phyloP scores from a whole-genome alignment of 108 stramenopile genomes.

The Tribonema minus region DNA sequence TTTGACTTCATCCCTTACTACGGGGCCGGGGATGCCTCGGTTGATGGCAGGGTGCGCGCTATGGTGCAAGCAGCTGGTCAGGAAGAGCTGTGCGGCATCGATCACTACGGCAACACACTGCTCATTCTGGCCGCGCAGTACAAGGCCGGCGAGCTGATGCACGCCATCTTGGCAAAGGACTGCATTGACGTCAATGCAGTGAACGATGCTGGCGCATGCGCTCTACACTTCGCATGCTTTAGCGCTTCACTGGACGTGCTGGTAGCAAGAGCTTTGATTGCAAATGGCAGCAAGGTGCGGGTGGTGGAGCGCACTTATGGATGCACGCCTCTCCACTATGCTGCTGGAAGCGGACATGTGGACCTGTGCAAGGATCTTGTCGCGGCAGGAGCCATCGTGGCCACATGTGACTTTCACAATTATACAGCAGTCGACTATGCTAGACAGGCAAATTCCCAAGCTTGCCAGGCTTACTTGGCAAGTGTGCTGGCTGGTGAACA shows the following conservation, averaged over 20 bases:
- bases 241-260: slow-evolving; percentile 32
- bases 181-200: slow-evolving; percentile 44
- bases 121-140: slow-evolving; percentile 53
- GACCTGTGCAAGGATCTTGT: slow-evolving; percentile 47
- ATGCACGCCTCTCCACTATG: slow-evolving; percentile 51
- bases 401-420: slow-evolving; percentile 48
- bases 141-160: slow-evolving; percentile 35
- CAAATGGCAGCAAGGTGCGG: slow-evolving; percentile 39
- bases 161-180: slow-evolving; percentile 40
- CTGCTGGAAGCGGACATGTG: slow-evolving; percentile 46
- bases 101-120: slow-evolving; percentile 53
- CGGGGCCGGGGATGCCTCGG: slow-evolving; percentile 42
- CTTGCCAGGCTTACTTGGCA: slow-evolving; percentile 16
- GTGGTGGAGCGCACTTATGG: slow-evolving; percentile 49
- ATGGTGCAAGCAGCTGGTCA: no score
- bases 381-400: slow-evolving; percentile 23
- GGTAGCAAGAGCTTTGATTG: slow-evolving; percentile 30
- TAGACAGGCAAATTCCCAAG: slow-evolving; percentile 37
- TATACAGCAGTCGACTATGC: slow-evolving; percentile 56
- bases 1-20: slow-evolving; percentile 53
- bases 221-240: slow-evolving; percentile 53
- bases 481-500: no score
- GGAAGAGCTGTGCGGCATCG: slow-evolving; percentile 29
- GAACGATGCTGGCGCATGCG: slow-evolving; percentile 45
- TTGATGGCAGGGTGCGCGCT: slow-evolving; percentile 41